phyloP scores from a whole-genome alignment of 495 filamentous ascomycete species.

The Penicillium atrosanguineum region DNA sequence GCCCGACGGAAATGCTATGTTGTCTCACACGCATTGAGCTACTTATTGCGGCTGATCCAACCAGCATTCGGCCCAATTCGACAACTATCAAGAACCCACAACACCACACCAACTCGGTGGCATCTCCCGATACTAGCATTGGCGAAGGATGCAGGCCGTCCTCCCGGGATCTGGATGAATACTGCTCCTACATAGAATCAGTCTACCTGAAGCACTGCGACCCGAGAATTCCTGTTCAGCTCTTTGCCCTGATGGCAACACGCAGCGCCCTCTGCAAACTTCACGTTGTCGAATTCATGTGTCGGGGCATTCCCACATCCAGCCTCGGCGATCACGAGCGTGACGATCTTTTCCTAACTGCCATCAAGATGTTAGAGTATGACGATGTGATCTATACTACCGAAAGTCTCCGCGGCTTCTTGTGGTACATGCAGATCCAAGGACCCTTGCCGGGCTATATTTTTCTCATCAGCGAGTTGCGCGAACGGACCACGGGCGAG shows the following conservation, averaged over 20 bases:
- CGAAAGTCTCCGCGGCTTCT: conserved; percentile 43
- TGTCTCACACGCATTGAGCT: conserved; percentile 36
- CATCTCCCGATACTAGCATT: conserved; percentile 4
- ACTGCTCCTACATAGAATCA: conserved; percentile 44
- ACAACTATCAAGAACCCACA: not conserved
- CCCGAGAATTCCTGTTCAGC: conserved; percentile 57
- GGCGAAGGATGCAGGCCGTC: not conserved
- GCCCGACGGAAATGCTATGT: conserved; percentile 27
- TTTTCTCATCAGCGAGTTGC: conserved; percentile 52
- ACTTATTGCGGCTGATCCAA: conserved; percentile 5
- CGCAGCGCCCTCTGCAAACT: conserved; percentile 47
- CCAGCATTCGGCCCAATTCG: conserved; percentile 8
- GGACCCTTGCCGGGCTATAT: conserved; percentile 52
- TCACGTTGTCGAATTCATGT: conserved; percentile 17
- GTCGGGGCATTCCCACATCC: conserved; percentile 5
- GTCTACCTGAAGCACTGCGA: conserved; percentile 60
- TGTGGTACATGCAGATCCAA: conserved; percentile 48
- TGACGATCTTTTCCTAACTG: conserved; percentile 44
- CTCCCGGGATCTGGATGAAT: not conserved
- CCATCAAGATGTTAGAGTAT: conserved; percentile 50
- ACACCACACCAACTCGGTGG: not conserved
- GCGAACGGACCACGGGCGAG: conserved; percentile 46
- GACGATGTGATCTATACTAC: conserved; percentile 49
- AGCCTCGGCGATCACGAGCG: conserved; percentile 20
- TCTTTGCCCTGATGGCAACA: conserved; percentile 49